Evolutionary conservation across 257 asterid genomes (phyloP).

Genomic region (Jacaranda mimosifolia): DNA sequence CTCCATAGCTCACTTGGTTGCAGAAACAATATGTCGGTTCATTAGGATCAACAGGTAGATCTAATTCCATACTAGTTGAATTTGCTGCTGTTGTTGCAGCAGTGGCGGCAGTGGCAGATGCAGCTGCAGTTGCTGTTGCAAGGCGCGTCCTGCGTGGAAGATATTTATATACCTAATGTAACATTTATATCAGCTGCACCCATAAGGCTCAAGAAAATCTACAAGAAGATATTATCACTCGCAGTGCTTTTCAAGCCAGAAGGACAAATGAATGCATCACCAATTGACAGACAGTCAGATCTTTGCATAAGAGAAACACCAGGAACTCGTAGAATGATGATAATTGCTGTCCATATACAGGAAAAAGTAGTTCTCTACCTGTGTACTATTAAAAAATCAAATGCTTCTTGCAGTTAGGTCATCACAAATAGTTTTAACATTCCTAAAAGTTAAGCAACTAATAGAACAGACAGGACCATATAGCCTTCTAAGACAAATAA

Average conservation of each 20-base stretch:
- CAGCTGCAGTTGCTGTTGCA: slow-evolving; percentile 61
- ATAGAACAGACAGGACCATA: not conserved
- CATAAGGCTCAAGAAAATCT: not conserved
- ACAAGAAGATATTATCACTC: not conserved
- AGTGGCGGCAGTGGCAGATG: slow-evolving; percentile 56
- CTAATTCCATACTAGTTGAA: slow-evolving; percentile 78
- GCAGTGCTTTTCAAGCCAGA: slow-evolving; percentile 4
- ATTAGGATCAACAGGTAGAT: slow-evolving; percentile 95
- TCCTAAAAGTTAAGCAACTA: not conserved
- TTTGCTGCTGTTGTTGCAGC: slow-evolving; percentile 58
- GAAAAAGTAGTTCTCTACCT: not conserved
- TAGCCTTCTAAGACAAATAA: slow-evolving; percentile 5
- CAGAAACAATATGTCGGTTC: slow-evolving; percentile 97
- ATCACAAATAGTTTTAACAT: not conserved
- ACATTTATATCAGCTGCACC: not conserved
- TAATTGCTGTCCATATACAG: not conserved
- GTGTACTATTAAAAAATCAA: not conserved
- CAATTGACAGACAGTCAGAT: not conserved
- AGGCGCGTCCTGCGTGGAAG: slow-evolving; percentile 74
- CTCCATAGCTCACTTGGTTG: slow-evolving; percentile 99
- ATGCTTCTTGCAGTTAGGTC: not conserved
- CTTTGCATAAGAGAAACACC: slow-evolving; percentile 6
- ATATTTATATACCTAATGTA: slow-evolving; percentile 3
- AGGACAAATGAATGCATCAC: not conserved
- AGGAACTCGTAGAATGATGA: not conserved